A percentile compares a stretch with the other conserved stretches of the same genome.
These are phyloP conservation scores for Xylariaceae sp. DNA, from an alignment of 2,329 filamentous ascomycete genomes.

Conservation along the genomic window DNA sequence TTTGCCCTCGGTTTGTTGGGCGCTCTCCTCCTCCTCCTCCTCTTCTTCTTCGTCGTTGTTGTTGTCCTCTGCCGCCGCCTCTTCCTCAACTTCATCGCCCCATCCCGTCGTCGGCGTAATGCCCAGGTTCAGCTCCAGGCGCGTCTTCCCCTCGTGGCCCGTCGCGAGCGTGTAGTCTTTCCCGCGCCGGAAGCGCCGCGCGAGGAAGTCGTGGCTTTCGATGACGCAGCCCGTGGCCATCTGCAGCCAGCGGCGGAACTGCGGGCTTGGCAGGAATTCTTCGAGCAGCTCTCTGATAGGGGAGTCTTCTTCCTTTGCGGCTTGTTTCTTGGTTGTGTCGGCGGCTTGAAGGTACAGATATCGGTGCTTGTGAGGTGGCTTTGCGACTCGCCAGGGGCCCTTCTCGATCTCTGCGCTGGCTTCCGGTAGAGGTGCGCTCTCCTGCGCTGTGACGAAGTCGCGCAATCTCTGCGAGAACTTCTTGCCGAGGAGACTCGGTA, in stretches of 20 bases:
- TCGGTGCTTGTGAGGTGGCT: conserved; percentile 92
- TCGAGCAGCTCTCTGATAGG: conserved; percentile 79
- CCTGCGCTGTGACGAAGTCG: conserved; percentile 69
- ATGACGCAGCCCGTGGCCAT: conserved; percentile 77
- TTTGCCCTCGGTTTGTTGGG: conserved; percentile 38
- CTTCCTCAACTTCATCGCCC: conserved; percentile 69
- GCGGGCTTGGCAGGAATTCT: conserved; percentile 77
- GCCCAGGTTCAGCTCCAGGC: conserved; percentile 84
- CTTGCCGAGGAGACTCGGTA: conserved; percentile 76
- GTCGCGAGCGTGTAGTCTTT: conserved; percentile 93
- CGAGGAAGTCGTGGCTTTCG: conserved; percentile 75
- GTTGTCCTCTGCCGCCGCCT: conserved; percentile 50
- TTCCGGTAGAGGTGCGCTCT: conserved; percentile 51
- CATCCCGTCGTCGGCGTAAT: conserved; percentile 85
- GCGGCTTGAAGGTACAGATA: conserved; percentile 77
- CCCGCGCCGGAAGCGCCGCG: conserved; percentile 83
- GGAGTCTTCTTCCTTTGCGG: conserved; percentile 43
- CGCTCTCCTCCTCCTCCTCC: conserved; percentile 38
- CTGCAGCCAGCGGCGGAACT: conserved; percentile 89
- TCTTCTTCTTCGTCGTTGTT: conserved; percentile 46
- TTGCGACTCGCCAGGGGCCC: conserved; percentile 72
- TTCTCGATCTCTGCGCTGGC: conserved; percentile 60
- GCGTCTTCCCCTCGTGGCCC: conserved; percentile 74
- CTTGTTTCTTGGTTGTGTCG: conserved; percentile 29
- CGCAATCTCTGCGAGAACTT: conserved; percentile 76